Percentiles rank a stretch among this genome's conserved stretches.
Evolutionary conservation across 768 basidiomycete species (phyloP).

Genomic region (Tephrocybe sp.): DNA sequence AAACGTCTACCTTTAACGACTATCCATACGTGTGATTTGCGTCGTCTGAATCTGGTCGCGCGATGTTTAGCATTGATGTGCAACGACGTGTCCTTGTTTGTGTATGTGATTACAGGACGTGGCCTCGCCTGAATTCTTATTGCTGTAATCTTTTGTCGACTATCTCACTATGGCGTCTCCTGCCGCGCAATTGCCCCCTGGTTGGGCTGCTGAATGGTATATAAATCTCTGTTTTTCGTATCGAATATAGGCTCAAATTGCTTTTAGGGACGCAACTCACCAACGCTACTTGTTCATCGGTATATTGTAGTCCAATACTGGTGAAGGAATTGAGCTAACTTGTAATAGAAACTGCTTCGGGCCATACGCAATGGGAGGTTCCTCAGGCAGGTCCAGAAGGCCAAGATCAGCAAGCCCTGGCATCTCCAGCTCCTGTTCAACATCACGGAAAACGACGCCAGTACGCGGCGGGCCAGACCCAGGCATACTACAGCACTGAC

Average conservation of each 20-base stretch:
- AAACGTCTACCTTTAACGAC: not conserved
- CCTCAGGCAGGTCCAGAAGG: conserved; percentile 29
- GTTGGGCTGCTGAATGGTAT: conserved; percentile 94
- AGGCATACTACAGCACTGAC: conserved; percentile 74
- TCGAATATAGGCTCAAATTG: conserved; percentile 17
- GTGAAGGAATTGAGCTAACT: conserved; percentile 18
- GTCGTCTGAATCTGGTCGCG: not conserved
- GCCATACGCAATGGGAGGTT: conserved; percentile 86
- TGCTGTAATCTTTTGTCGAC: conserved; percentile 15
- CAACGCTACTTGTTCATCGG: conserved; percentile 90
- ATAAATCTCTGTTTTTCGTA: conserved; percentile 17
- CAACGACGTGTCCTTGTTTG: conserved; percentile 28
- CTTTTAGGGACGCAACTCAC: conserved; percentile 70
- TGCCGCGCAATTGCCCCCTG: conserved; percentile 77
- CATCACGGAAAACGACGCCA: conserved; percentile 75
- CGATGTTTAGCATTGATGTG: conserved; percentile 19
- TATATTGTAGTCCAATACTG: conserved; percentile 37
- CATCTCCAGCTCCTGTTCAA: conserved; percentile 44
- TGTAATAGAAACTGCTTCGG: conserved; percentile 73
- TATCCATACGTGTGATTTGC: not conserved
- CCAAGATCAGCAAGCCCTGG: conserved; percentile 39
- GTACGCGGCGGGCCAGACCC: conserved; percentile 93
- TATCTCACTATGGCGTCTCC: conserved; percentile 46
- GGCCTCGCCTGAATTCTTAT: conserved; percentile 18
- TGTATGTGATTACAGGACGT: conserved; percentile 27